phyloP scores from a whole-genome alignment of 306 rosid genomes.

The Astragalus membranaceus region DNA sequence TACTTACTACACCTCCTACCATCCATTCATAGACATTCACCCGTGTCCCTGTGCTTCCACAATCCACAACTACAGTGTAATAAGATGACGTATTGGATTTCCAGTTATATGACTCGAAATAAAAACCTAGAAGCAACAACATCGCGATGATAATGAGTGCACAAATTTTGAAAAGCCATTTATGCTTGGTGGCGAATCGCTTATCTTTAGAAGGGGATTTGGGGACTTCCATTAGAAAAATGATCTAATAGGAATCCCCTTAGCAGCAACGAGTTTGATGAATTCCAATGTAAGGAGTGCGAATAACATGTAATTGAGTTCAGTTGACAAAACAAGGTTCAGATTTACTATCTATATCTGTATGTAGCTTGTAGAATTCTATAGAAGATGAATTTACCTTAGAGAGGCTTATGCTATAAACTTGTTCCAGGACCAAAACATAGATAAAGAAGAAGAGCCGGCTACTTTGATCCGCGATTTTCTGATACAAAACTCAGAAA shows the following conservation, averaged over 20 bases:
- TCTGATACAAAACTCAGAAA: background rate
- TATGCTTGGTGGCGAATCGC: conserved; percentile 29
- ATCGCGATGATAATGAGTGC: conserved; percentile 20
- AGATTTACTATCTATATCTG: background rate
- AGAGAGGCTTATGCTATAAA: background rate
- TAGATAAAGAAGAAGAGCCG: background rate
- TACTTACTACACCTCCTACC: background rate
- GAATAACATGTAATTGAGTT: background rate
- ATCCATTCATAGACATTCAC: conserved; percentile 66
- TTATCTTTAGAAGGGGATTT: conserved; percentile 63
- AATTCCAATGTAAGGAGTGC: background rate
- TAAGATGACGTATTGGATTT: conserved; percentile 30
- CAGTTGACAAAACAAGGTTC: background rate
- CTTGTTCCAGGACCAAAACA: background rate
- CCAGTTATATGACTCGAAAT: conserved; percentile 27
- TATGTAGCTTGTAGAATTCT: background rate
- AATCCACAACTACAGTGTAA: conserved; percentile 73
- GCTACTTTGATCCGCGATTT: conserved; percentile 5
- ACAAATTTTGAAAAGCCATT: conserved; percentile 22
- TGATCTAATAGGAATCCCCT: conserved; percentile 11
- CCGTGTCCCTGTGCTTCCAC: conserved; percentile 80
- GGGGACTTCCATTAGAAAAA: conserved; percentile 47
- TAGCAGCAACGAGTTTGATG: background rate
- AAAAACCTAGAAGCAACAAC: conserved; percentile 39
- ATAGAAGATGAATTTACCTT: conserved; percentile 7